Evolutionary conservation across 148 eudicot species (phyloP).

Genomic region (Dianthus caryophyllus): DNA sequence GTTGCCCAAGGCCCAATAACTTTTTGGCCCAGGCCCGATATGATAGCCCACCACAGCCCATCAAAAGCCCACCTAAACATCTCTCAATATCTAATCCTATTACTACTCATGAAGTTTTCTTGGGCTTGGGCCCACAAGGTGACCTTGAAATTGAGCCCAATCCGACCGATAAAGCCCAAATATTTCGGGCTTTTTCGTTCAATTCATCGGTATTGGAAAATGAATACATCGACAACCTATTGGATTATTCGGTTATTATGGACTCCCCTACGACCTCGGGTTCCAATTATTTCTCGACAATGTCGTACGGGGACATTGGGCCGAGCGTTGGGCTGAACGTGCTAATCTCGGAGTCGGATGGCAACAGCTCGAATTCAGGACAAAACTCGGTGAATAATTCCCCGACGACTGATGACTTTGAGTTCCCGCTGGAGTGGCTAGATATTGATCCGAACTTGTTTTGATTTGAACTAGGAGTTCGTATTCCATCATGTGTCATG

Average conservation of each 20-base stretch:
- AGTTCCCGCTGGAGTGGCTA: constrained; percentile 33
- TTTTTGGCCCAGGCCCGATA: neutral
- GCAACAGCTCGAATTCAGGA: constrained; percentile 36
- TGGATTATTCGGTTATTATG: constrained; percentile 18
- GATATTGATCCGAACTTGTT: constrained; percentile 32
- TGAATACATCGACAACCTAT: constrained; percentile 24
- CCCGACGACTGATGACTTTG: constrained; percentile 32
- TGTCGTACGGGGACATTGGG: constrained; percentile 10
- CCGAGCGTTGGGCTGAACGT: constrained; percentile 19
- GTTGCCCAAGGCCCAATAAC: constrained; percentile 12
- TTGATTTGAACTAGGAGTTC: too few species aligned
- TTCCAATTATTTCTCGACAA: constrained; percentile 23
- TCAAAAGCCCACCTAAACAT: constrained; percentile 16
- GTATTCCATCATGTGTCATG: constrained; percentile 8
- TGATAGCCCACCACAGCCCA: constrained; percentile 9
- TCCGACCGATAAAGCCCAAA: constrained; percentile 19
- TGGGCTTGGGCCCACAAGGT: constrained; percentile 25
- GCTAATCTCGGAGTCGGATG: constrained; percentile 38
- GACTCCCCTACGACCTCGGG: constrained; percentile 38
- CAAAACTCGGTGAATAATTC: constrained; percentile 46
- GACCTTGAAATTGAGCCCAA: constrained; percentile 22
- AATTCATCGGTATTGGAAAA: constrained; percentile 32
- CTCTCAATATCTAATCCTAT: constrained; percentile 13
- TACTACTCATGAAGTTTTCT: constrained; percentile 8
- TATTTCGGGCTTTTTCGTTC: constrained; percentile 41